Base-by-base conservation (phyloP, 768 basidiomycete species). In the Pulveroboletus sp. region DNA sequence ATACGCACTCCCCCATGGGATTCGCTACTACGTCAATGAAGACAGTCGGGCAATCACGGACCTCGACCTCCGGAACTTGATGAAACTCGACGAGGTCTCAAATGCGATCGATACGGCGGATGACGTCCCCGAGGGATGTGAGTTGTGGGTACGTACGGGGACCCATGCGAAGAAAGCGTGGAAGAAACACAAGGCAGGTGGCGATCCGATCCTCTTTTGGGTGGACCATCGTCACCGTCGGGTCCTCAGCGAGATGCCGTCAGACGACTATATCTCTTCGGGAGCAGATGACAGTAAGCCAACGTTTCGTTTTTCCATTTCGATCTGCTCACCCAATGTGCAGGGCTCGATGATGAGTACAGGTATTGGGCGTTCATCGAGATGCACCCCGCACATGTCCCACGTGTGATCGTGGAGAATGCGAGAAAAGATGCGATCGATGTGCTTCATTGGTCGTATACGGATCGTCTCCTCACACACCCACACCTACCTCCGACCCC, bases 291-390 rank as follows among this genome's bases (percentile, higher is more conserved):
- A 79, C 31, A 63, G 77, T 79, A 37, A 66, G 76, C 11, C 24
- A 1, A 14, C 27, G 10, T 32, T 13, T 20, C 7, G 11, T 34
- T 11, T 19, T 13, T 43, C 14, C 20, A 21, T 34, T 16, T 43
- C 14, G 23, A 21, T 34, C n/a, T n/a, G 7, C 43, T 52, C 14
- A 55, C 42, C n/a, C n/a, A n/a, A 14, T 4, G 21, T 20, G 14
- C 52, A 90, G 90, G 79, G 39, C 70, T 88, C 19, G 87, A 90
- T 47, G 75, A 82, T 58, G 86, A 89, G 60, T 88, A 85, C 56
- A 74, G 85, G 46, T 92, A 90, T 60, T 92, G 90, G 90, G 71
- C 80, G 6, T 92, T 84, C 60, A 76, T 92, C 68, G 85, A 90
- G 64, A 69, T 77, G 29, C 88, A 91, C 56, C 90, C 90, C 0